A percentile compares a stretch with the other conserved stretches of the same genome.
Conservation (phyloP, 2,329 filamentous ascomycete species). For the Didymella pomorum region DNA sequence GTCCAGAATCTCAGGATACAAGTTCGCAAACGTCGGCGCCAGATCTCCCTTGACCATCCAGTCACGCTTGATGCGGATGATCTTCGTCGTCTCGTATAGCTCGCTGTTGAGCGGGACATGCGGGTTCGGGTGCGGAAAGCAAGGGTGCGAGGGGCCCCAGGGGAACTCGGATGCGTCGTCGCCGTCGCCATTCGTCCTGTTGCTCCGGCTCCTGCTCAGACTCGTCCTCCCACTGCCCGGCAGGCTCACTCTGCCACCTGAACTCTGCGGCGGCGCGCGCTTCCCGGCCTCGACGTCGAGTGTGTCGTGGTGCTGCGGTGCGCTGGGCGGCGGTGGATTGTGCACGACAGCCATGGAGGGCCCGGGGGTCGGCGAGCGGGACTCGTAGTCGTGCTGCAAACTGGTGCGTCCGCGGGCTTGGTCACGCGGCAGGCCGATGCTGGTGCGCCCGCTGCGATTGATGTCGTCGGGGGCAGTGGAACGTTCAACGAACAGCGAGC, state of each 20-base stretch:
- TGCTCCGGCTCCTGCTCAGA: constrained; percentile 34
- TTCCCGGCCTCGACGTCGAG: constrained; percentile 39
- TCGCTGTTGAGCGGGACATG: constrained; percentile 82
- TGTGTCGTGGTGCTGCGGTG: constrained; percentile 23
- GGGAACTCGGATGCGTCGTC: constrained; percentile 66
- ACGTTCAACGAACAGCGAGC: constrained; percentile 49
- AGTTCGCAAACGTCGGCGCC: constrained; percentile 90
- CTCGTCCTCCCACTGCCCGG: constrained; percentile 41
- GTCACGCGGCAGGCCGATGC: constrained; percentile 60
- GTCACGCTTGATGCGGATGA: constrained; percentile 90
- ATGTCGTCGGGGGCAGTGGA: constrained; percentile 53
- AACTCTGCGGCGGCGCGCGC: constrained; percentile 15
- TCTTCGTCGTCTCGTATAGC: constrained; percentile 79
- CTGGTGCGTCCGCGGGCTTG: constrained; percentile 31
- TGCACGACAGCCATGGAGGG: constrained; percentile 39
- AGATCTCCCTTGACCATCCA: constrained; percentile 91
- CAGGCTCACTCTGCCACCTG: constrained; percentile 33
- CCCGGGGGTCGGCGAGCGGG: constrained; percentile 37
- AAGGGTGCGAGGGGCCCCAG: constrained; percentile 95
- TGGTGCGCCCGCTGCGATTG: constrained; percentile 56
- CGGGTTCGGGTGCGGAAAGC: constrained; percentile 90
- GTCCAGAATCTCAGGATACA: constrained; percentile 95
- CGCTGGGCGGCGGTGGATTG: constrained; percentile 25
- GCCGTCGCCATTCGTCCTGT: constrained; percentile 60
- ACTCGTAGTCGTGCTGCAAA: constrained; percentile 28